These are phyloP conservation scores for Lactarius hatsudake DNA, from an alignment of 768 basidiomycete genomes.

Conservation along the genomic window DNA sequence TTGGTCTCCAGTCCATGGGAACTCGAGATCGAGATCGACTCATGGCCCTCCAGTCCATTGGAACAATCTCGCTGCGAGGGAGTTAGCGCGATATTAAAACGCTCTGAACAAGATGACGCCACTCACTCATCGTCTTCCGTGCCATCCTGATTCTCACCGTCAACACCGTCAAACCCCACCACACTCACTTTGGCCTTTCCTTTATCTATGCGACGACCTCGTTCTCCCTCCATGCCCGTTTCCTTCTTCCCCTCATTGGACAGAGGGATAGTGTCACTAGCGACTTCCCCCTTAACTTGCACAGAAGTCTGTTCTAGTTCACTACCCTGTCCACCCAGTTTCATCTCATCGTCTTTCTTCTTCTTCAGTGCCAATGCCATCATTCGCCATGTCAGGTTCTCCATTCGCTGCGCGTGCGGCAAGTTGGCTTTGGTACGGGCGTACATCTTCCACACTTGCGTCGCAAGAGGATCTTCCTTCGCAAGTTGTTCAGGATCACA, in stretches of 20 bases:
- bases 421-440: constrained; percentile 84
- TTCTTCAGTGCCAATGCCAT: constrained; percentile 94
- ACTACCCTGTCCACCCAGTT: constrained; percentile 24
- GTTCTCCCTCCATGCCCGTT: constrained; percentile 41
- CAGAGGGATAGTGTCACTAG: constrained; percentile 20
- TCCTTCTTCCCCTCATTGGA: constrained; percentile 23
- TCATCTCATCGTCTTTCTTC: constrained; percentile 72
- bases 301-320: constrained; percentile 25
- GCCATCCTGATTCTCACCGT: constrained; percentile 68
- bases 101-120: constrained; percentile 29
- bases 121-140: constrained; percentile 75
- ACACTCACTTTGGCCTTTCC: constrained; percentile 76
- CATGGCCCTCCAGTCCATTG: constrained; percentile 93
- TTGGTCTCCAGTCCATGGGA: constrained; percentile 88
- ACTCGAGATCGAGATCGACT: constrained; percentile 88
- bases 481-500: constrained; percentile 63
- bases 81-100: constrained; percentile 28
- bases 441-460: constrained; percentile 98
- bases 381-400: constrained; percentile 98
- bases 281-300: constrained; percentile 29
- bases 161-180: constrained; percentile 80
- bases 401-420: constrained; percentile 94
- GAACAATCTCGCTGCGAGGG: constrained; percentile 48
- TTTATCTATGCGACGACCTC: constrained; percentile 77
- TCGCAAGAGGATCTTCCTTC: constrained; percentile 86